Evolutionary conservation across 2,329 filamentous ascomycete genomes (phyloP), one percentile per base, ranked within the genome.

Genomic region (Bipolaris oryzae): DNA sequence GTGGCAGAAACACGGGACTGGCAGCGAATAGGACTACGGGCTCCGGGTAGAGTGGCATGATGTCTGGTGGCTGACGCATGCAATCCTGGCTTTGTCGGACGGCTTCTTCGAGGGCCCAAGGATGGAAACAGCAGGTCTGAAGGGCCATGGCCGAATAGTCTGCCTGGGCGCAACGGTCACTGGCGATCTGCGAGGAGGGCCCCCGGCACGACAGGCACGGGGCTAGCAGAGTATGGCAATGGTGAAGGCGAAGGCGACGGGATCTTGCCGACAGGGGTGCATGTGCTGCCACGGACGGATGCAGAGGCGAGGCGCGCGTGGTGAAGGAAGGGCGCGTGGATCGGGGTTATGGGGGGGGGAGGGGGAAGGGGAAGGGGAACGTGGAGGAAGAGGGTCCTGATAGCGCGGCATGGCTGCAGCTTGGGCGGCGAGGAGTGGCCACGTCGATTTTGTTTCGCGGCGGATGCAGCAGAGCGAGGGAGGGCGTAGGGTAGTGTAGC

Each of bases 271-370:
- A 7, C 41, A 44, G 41, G 41, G 41, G 20, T 28, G 21, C 47
- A 16, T 42, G 53, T 21, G n/a, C 20, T 41, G 52, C 16, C 35
- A 34, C 41, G n/a, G 18, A 28, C 33, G 33, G 50, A 20, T 39
- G 50, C 50, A 43, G 20, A 52, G 35, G 28, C 28, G 53, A 38
- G 31, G 44, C 31, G 52, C 35, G 48, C 13, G 39, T 43, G 39
- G 39, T n/a, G 23, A 25, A 23, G 44, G 33, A 25, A 23, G 44
- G 33, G 31, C 39, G 39, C 39, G 39, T 42, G 39, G 39, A 42
- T 42, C 25, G 25, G 25, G 25, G 25, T 28, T 28, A 28, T 28
- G 25, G 25, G 20, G 38, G 38, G 38, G 39, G 5, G 13, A 18
- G 38, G 38, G 38, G 39, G 5, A 5, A 18, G 38, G 38, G 39